Percentiles rank a stretch among this genome's conserved stretches.
Evolutionary conservation across 257 asterid species (phyloP).

Genomic region (Nicotiana paniculata): DNA sequence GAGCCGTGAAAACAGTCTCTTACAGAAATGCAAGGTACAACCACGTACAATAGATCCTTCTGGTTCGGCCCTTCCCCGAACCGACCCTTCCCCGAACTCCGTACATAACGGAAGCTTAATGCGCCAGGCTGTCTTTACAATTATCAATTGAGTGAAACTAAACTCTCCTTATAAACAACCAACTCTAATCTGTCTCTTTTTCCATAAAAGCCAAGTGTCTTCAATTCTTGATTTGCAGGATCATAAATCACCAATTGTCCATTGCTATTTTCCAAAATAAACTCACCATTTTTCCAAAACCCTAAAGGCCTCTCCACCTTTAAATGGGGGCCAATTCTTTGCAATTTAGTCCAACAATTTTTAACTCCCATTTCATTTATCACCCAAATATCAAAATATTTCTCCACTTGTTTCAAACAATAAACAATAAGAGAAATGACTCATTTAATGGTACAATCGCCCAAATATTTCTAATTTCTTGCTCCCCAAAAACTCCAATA

Average conservation of each 20-base stretch:
- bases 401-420: constrained; percentile 23
- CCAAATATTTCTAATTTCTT: constrained; percentile 30
- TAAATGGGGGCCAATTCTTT: constrained; percentile 38
- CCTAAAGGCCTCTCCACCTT: constrained; percentile 53
- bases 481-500: constrained; percentile 35
- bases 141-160: constrained; percentile 21
- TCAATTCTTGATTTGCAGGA: constrained; percentile 2
- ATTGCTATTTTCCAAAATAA: constrained; percentile 30
- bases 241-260: constrained; percentile 39
- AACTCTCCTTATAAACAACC: constrained; percentile 30
- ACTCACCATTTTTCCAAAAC: constrained; percentile 30
- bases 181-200: constrained; percentile 53
- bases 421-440: constrained; percentile 44
- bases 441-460: constrained; percentile 35
- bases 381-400: constrained; percentile 42
- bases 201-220: constrained; percentile 39
- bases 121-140: no score
- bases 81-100: no score
- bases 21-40: no score
- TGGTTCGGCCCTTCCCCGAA: no score
- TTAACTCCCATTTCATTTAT: constrained; percentile 22
- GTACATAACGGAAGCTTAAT: no score
- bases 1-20: no score
- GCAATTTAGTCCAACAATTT: constrained; percentile 27
- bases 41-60: no score